Base-by-base conservation (phyloP, 495 filamentous ascomycete species). In the Xylona heveae region DNA sequence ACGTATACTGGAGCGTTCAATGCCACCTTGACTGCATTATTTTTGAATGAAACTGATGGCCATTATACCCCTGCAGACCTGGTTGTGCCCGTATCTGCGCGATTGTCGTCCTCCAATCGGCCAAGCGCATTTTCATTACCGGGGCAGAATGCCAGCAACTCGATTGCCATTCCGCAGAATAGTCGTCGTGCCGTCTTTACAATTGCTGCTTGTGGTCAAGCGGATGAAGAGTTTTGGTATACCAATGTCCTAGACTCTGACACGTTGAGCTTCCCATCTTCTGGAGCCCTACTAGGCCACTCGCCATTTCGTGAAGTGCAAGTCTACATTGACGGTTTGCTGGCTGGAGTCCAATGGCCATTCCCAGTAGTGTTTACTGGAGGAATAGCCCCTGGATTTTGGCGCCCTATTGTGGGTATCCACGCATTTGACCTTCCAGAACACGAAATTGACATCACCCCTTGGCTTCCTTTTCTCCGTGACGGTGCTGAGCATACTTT, bases 341-440 rank as follows among this genome's bases (percentile, higher is more conserved):
- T 88, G 5, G 77, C 78, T 10, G 82, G 82, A 0, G 76, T 88
- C 3, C 61, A 68, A 5, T 90, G 76, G 78, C 82, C 83, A 3
- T 88, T 85, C 37, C 77, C 79, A 0, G 58, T 83, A 19, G 79
- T 91, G 22, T 93, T 91, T 40, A 90, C 82, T 4, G 82, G 83
- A 4, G 83, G 83, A 3, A 66, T 93, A 1, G 73, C 71, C 1
- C 83, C 83, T 1, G 70, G 69, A 0, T 62, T 90, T 19, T 90
- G 83, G 72, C 59, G 78, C 0, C 83, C 83, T 1, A 72, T 92
- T 38, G 80, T 80, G 8, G 80, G 82, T 1, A 78, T 83, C 28
- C 74, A 85, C 33, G 68, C 79, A 1, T 91, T 81, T 46, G 82
- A 92, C 44, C 55, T 91, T 8, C 62, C 70, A 6, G 70, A 81